phyloP scores from a whole-genome alignment of 805 yeast species.

The Starmerella tilneyi region DNA sequence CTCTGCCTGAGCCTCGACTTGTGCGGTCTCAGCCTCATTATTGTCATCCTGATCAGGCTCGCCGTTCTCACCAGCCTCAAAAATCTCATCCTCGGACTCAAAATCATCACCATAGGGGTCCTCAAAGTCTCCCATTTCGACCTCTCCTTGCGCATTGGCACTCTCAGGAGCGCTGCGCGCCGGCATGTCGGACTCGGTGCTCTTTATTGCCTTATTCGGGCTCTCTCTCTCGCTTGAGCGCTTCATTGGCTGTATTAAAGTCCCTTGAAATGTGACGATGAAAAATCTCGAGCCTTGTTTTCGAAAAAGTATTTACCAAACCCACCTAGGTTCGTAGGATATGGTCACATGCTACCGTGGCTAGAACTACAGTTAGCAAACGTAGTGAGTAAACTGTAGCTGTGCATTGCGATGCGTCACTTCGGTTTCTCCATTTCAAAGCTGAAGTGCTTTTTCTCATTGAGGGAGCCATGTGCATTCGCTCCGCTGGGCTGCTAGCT shows the following conservation, averaged over 20 bases:
- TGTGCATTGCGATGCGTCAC: too few relatives aligned
- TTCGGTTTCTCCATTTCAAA: too few relatives aligned
- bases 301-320: conserved; percentile 7
- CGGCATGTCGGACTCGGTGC: conserved; percentile 8
- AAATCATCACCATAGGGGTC: conserved; percentile 65
- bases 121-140: conserved; percentile 43
- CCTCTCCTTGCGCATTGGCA: conserved; percentile 20
- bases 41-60: conserved; percentile 76
- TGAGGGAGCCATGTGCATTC: too few relatives aligned
- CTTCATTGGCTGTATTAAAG: conserved; percentile 13
- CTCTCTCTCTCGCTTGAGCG: conserved; percentile 17
- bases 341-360: background rate
- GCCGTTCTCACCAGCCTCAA: conserved; percentile 81
- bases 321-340: too few relatives aligned
- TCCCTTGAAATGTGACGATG: conserved; percentile 3
- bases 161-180: conserved; percentile 8
- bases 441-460: too few relatives aligned
- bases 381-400: background rate
- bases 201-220: conserved; percentile 14
- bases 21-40: conserved; percentile 26
- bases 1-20: background rate
- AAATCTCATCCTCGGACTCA: conserved; percentile 58
- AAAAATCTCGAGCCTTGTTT: conserved; percentile 3
- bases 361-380: background rate
- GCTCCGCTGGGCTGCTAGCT: too few relatives aligned